These are phyloP conservation scores for Malassezia slooffiae DNA, from an alignment of 1,284 basidiomycete genomes.

Conservation along the genomic window DNA sequence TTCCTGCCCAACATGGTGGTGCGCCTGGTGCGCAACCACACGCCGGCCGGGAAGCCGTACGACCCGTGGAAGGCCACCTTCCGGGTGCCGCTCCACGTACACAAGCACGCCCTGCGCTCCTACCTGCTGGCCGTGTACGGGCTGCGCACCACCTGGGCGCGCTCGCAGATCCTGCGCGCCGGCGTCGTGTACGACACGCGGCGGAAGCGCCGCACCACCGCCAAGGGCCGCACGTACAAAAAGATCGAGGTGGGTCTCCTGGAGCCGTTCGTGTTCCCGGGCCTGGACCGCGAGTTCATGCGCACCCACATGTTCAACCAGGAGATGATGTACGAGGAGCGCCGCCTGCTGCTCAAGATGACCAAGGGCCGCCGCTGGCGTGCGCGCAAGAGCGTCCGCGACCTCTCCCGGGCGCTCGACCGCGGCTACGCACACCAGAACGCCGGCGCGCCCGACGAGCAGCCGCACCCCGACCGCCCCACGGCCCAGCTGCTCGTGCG, in stretches of 20 bases:
- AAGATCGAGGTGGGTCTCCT: constrained; percentile 44
- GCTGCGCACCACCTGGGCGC: constrained; percentile 72
- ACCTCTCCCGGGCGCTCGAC: constrained; percentile 7
- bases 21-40: constrained; percentile 72
- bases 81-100: constrained; percentile 67
- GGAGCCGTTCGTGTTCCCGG: constrained; percentile 45
- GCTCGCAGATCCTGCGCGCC: constrained; percentile 67
- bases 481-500: constrained; percentile 15
- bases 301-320: constrained; percentile 23
- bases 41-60: constrained; percentile 65
- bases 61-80: constrained; percentile 92
- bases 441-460: constrained; percentile 9
- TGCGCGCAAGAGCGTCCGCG: constrained; percentile 16
- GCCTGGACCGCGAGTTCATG: constrained; percentile 26
- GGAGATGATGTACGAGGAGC: constrained; percentile 29
- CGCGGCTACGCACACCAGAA: constrained; percentile 9
- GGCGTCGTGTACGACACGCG: constrained; percentile 20
- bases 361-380: constrained; percentile 33
- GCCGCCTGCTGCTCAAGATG: constrained; percentile 31
- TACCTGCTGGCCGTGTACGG: constrained; percentile 72
- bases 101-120: constrained; percentile 78
- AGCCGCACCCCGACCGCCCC: background rate
- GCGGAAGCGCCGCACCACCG: constrained; percentile 52
- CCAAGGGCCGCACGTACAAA: constrained; percentile 30
- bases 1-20: constrained; percentile 82